A percentile compares a stretch with the other conserved stretches of the same genome.
Conservation (phyloP, 176 grass and related monocot species). For the Tillandsia fasciculata region DNA sequence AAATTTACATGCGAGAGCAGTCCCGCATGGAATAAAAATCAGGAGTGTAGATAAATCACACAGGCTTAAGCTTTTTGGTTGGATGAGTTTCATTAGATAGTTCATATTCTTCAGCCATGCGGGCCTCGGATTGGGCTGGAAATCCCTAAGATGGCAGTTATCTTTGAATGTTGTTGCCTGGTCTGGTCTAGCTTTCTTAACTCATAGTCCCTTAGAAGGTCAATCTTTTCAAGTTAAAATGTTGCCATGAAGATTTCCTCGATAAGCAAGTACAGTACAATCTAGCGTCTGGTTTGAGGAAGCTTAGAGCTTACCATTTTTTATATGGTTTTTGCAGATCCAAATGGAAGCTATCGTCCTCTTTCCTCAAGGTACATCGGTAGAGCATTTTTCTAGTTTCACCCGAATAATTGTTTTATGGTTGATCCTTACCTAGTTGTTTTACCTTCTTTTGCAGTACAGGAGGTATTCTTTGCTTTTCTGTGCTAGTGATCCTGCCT, state of each 20-base stretch:
- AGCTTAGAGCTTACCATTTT: slow-evolving; percentile 3
- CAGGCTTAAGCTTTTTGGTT: too few relatives aligned
- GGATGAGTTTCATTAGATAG: too few relatives aligned
- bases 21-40: too few relatives aligned
- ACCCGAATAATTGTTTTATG: neutral
- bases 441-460: slow-evolving; percentile 51
- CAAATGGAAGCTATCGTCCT: slow-evolving; percentile 42
- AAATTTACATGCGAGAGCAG: neutral
- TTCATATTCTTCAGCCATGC: too few relatives aligned
- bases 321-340: slow-evolving; percentile 46
- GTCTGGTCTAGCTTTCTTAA: too few relatives aligned
- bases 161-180: too few relatives aligned
- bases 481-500: slow-evolving; percentile 21
- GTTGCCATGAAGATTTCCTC: neutral
- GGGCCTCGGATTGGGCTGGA: too few relatives aligned
- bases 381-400: slow-evolving; percentile 8
- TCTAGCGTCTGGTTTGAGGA: slow-evolving; percentile 1
- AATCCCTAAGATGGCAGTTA: too few relatives aligned
- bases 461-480: slow-evolving; percentile 35
- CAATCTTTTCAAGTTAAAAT: too few relatives aligned
- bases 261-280: neutral
- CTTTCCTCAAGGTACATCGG: slow-evolving; percentile 47
- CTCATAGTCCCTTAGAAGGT: too few relatives aligned
- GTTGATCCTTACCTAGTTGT: slow-evolving; percentile 18
- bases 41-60: too few relatives aligned